These are phyloP conservation scores for Mycocentrospora acerina DNA, from an alignment of 2,329 filamentous ascomycete species.

Conservation along the genomic window DNA sequence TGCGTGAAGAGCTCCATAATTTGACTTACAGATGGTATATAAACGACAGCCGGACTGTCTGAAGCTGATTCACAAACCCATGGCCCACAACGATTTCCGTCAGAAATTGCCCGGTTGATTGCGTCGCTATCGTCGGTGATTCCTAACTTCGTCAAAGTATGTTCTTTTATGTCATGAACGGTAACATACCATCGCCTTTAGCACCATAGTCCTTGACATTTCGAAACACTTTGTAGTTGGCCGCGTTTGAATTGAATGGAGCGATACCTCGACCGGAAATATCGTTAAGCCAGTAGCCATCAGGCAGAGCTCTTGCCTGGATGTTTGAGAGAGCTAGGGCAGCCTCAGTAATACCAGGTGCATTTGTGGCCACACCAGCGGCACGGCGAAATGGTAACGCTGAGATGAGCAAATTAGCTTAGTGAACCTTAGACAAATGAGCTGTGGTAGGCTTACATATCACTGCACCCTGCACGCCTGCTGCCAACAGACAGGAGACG, in stretches of 20 bases:
- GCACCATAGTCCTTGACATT: conserved; percentile 50
- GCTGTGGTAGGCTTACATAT: conserved; percentile 10
- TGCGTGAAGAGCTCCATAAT: no score
- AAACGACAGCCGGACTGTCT: conserved; percentile 57
- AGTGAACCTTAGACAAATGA: conserved; percentile 1
- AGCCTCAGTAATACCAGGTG: conserved; percentile 4
- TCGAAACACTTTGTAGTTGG: conserved; percentile 46
- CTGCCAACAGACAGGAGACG: conserved; percentile 33
- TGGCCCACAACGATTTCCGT: conserved; percentile 47
- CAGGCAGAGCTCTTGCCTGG: conserved; percentile 6
- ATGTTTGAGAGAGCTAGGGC: neutral
- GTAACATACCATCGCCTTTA: conserved; percentile 29
- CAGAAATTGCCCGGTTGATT: conserved; percentile 53
- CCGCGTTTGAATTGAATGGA: conserved; percentile 43
- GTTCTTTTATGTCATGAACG: neutral
- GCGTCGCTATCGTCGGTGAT: conserved; percentile 54
- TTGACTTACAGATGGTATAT: conserved; percentile 60
- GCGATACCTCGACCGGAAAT: conserved; percentile 47
- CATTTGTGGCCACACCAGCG: conserved; percentile 2
- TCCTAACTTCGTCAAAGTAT: conserved; percentile 36
- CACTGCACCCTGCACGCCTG: conserved; percentile 22
- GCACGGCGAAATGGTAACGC: conserved; percentile 12
- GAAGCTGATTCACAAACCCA: conserved; percentile 50
- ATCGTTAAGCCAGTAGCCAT: conserved; percentile 46
- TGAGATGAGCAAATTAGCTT: neutral